Evolutionary conservation across 2,329 filamentous ascomycete species (phyloP), one percentile per base, ranked within the genome.

Genomic region (Ramularia endophylla): DNA sequence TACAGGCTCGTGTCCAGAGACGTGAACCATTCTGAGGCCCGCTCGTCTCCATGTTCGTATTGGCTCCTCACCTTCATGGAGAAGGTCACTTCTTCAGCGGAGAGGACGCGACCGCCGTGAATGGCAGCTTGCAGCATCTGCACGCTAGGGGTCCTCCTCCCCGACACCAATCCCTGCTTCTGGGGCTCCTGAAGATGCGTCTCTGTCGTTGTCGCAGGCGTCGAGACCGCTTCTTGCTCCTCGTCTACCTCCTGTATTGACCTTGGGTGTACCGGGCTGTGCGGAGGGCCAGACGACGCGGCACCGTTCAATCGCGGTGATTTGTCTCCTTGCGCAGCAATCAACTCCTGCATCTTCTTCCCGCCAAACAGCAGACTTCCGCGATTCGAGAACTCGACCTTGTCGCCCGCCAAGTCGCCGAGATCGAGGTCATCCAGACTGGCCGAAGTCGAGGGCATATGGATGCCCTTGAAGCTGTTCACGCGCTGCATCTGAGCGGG

Each of bases 51-150:
- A 46, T 73, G 71, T 48, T 76, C 73, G 55, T 81, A 83, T 77
- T 81, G 81, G 47, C 75, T 67, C 20, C 79, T 70, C 27, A 83
- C 77, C 48, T 76, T 76, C 47, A 75, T 72, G 22, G 78, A 81
- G 44, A 81, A 64, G 56, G 74, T 72, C 53, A 78, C 77, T 57
- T 82, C 79, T 51, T 82, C 78, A 2, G 75, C 66, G n/a, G 79
- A 82, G 20, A 82, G 68, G 15, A 74, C 70, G 42, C 77, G 68
- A 3, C 59, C 54, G 18, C 56, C 58, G 9, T 58, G 44, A 12
- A 61, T 51, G 5, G 58, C 59, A 19, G 59, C 56, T 47, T 63
- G 57, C 35, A 62, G 49, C 60, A 63, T 61, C n/a, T 63, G 56
- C 18, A 60, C 48, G 42, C 60, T 63, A 12, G 60, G 59, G 31